A percentile compares a stretch with the other conserved stretches of the same genome.
Conservation (phyloP, 257 asterid species). For the Solanum pennellii region DNA sequence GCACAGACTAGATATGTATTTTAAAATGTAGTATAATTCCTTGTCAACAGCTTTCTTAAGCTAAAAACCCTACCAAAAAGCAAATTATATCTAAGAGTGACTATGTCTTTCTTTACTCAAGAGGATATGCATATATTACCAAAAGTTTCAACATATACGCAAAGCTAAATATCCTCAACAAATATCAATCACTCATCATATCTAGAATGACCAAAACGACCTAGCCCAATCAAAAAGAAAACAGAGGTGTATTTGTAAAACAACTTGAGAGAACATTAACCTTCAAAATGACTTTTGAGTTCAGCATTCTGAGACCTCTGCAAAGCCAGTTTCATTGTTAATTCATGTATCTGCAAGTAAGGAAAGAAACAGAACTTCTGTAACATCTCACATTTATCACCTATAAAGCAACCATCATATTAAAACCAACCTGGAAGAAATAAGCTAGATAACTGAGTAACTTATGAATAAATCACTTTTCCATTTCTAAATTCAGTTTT, state of each 20-base stretch:
- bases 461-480: background rate
- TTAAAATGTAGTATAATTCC: background rate
- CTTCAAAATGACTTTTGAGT: slow-evolving; percentile 74
- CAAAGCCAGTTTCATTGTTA: slow-evolving; percentile 68
- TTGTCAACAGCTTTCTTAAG: background rate
- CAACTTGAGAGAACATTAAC: slow-evolving; percentile 18
- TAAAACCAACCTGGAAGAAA: background rate
- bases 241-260: background rate
- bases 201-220: background rate
- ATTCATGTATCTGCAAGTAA: slow-evolving; percentile 67
- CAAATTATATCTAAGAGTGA: background rate
- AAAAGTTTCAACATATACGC: background rate
- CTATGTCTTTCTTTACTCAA: background rate
- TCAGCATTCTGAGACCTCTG: slow-evolving; percentile 80
- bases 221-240: background rate
- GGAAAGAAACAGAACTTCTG: background rate
- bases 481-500: background rate
- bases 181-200: background rate
- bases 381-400: background rate
- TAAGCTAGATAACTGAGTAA: background rate
- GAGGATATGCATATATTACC: background rate
- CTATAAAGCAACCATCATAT: background rate
- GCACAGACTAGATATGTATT: background rate
- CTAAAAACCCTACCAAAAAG: background rate
- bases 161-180: background rate